phyloP scores from a whole-genome alignment of 2,329 filamentous ascomycete species.

The Diplodia scrobiculata region DNA sequence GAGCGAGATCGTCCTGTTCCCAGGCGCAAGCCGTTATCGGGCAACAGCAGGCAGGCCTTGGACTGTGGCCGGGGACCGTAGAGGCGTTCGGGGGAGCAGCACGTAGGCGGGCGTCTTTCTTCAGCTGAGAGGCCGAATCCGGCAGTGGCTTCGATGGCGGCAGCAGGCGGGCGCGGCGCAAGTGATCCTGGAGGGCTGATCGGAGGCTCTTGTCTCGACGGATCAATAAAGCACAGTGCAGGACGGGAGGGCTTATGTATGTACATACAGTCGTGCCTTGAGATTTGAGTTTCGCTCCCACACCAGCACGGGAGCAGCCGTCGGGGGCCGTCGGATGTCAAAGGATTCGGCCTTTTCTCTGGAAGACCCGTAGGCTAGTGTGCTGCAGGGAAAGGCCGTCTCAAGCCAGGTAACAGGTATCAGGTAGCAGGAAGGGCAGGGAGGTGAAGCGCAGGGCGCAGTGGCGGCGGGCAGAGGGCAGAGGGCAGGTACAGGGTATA shows the following conservation, averaged over 20 bases:
- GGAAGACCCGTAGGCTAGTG: conserved; percentile 8
- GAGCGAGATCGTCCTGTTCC: neutral
- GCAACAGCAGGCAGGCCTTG: neutral
- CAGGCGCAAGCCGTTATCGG: neutral
- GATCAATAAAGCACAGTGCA: conserved; percentile 22
- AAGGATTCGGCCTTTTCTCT: conserved; percentile 9
- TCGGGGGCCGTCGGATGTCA: conserved; percentile 12
- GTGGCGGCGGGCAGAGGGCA: conserved; percentile 4
- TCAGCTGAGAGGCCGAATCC: neutral
- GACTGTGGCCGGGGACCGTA: neutral
- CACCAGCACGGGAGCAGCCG: conserved; percentile 2
- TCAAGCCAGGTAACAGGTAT: conserved; percentile 22
- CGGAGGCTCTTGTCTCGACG: conserved; percentile 14
- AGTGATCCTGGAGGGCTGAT: neutral
- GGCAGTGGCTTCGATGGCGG: neutral
- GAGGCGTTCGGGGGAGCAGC: neutral
- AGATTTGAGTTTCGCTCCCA: neutral
- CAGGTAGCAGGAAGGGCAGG: conserved; percentile 13
- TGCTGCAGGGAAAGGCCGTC: conserved; percentile 13
- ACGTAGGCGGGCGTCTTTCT: neutral
- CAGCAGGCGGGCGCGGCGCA: conserved; percentile 3
- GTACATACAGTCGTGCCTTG: conserved; percentile 17
- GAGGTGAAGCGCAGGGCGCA: conserved; percentile 19
- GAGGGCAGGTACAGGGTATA: conserved; percentile 4
- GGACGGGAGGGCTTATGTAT: conserved; percentile 24